A percentile compares a stretch with the other conserved stretches of the same genome.
Evolutionary conservation across 495 filamentous ascomycete genomes (phyloP).

Genomic region (Aspergillus avenaceus): DNA sequence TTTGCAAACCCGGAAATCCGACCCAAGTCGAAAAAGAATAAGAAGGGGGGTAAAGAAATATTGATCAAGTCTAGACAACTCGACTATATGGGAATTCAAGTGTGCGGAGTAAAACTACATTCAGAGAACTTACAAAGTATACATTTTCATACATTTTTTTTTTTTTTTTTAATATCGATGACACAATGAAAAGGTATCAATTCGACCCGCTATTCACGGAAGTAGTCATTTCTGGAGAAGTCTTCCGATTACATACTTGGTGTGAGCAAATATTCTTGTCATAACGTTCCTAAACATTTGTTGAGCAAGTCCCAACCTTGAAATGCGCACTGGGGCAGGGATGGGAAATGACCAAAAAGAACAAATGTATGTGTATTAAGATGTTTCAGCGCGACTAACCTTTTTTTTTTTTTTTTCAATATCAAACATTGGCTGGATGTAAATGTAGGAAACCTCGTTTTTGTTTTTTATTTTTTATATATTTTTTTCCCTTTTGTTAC

Average conservation of each 20-base stretch:
- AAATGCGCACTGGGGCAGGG: too few species aligned
- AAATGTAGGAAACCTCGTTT: constrained; percentile 4
- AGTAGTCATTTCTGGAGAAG: neutral
- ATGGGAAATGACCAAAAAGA: too few species aligned
- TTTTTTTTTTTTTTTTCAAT: too few species aligned
- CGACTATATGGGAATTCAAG: neutral
- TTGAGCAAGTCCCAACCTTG: too few species aligned
- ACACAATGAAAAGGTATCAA: neutral
- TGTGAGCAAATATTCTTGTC: too few species aligned
- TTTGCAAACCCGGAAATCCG: too few species aligned
- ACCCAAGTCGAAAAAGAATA: neutral
- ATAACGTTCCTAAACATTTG: too few species aligned
- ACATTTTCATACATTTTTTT: neutral
- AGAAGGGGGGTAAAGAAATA: neutral
- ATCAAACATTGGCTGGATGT: neutral
- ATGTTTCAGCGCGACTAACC: too few species aligned
- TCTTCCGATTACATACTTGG: neutral
- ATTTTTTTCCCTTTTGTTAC: too few species aligned
- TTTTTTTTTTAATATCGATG: neutral
- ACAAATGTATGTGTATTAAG: too few species aligned
- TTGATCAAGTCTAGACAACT: neutral
- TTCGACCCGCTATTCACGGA: neutral
- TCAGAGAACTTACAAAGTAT: neutral
- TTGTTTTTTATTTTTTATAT: constrained; percentile 2
- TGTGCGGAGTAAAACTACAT: neutral